These are phyloP conservation scores for Pseudozyma thailandica DNA, from an alignment of 1,284 basidiomycete species.

Conservation along the genomic window DNA sequence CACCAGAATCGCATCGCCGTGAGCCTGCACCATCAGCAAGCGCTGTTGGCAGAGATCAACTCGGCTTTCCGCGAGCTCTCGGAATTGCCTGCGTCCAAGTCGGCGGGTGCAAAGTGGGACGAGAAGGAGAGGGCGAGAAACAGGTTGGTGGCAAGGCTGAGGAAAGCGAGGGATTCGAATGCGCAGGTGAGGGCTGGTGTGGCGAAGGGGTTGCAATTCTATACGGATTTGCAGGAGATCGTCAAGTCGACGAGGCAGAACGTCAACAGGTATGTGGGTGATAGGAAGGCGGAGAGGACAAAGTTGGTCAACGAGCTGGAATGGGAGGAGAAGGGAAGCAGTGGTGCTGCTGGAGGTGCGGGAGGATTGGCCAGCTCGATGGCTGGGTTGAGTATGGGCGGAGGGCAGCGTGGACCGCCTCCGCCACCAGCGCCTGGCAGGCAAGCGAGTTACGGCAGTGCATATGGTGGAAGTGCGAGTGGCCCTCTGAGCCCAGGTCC, in stretches of 20 bases:
- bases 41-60: slow-evolving; percentile 71
- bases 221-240: slow-evolving; percentile 81
- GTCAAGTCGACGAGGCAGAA: slow-evolving; percentile 75
- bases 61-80: slow-evolving; percentile 40
- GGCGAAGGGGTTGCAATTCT: slow-evolving; percentile 87
- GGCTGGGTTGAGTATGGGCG: slow-evolving; percentile 22
- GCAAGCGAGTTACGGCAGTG: slow-evolving; percentile 39
- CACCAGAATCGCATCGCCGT: slow-evolving; percentile 83
- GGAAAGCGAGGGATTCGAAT: slow-evolving; percentile 80
- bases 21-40: slow-evolving; percentile 81
- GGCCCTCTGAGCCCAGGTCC: slow-evolving; percentile 20
- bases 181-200: slow-evolving; percentile 87
- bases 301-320: slow-evolving; percentile 78
- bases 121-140: slow-evolving; percentile 80
- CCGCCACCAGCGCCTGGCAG: slow-evolving; percentile 19
- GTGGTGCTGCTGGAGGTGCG: slow-evolving; percentile 6
- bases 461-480: slow-evolving; percentile 10
- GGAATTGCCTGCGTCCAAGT: slow-evolving; percentile 64
- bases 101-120: slow-evolving; percentile 78
- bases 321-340: slow-evolving; percentile 73
- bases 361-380: slow-evolving; percentile 14
- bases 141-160: slow-evolving; percentile 78
- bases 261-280: slow-evolving; percentile 75
- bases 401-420: slow-evolving; percentile 15
- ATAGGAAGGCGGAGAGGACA: slow-evolving; percentile 79